phyloP scores from a whole-genome alignment of 2,329 filamentous ascomycete species.

The Trichoderma koningiopsis region DNA sequence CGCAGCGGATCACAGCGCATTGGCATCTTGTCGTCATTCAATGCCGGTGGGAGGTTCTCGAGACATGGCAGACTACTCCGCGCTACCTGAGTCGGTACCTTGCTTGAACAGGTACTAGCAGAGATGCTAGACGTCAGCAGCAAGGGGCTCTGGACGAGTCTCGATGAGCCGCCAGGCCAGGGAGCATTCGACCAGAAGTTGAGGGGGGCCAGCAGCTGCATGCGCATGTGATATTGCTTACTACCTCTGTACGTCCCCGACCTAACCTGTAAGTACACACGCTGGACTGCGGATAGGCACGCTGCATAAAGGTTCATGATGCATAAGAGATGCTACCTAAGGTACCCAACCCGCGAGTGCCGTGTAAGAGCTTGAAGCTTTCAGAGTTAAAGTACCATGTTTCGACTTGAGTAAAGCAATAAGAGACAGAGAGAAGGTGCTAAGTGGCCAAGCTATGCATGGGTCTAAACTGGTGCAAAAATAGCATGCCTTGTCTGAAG shows the following conservation, averaged over 20 bases:
- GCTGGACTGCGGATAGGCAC: neutral
- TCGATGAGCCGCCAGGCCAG: constrained; percentile 6
- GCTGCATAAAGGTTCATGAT: neutral
- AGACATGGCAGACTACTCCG: constrained; percentile 4
- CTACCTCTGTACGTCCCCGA: neutral
- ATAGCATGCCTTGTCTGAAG: neutral
- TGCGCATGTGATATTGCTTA: constrained; percentile 16
- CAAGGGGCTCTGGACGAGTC: constrained; percentile 2
- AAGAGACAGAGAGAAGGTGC: neutral
- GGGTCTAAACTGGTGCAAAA: neutral
- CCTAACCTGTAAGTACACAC: neutral
- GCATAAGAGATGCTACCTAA: neutral
- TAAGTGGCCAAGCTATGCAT: neutral
- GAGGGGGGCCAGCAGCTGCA: neutral
- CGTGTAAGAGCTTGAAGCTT: neutral
- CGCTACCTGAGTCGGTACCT: constrained; percentile 6
- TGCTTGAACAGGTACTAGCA: neutral
- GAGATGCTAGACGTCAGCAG: constrained; percentile 1
- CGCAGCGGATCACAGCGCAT: neutral
- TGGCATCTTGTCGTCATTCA: neutral
- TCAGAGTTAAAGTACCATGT: neutral
- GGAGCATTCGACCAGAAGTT: neutral
- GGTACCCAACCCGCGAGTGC: neutral
- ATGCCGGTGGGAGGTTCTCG: neutral
- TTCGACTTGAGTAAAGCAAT: neutral